A percentile compares a stretch with the other conserved stretches of the same genome.
Conservation (phyloP, 148 eudicot species). For the Polygonum maritimum region DNA sequence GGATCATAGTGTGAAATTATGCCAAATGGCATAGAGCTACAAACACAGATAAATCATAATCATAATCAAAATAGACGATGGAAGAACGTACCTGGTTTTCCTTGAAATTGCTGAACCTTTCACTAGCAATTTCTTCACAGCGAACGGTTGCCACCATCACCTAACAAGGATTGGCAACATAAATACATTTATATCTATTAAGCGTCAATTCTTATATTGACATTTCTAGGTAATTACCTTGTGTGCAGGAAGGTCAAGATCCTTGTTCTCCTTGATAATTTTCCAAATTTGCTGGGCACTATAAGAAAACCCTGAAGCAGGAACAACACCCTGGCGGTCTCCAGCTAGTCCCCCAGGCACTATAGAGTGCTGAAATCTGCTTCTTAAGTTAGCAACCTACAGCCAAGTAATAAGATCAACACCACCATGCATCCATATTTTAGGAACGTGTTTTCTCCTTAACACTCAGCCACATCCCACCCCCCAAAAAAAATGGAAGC, state of each 20-base stretch:
- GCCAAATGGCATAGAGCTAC: neutral
- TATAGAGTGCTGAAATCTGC: constrained; percentile 71
- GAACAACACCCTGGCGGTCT: constrained; percentile 85
- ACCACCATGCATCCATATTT: neutral
- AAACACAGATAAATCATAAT: neutral
- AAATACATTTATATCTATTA: neutral
- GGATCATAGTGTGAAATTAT: neutral
- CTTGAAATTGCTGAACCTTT: constrained; percentile 15
- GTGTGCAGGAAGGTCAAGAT: constrained; percentile 93
- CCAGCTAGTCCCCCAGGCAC: constrained; percentile 99
- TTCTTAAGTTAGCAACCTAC: constrained; percentile 78
- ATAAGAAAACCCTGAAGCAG: constrained; percentile 88
- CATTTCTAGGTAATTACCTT: constrained; percentile 34
- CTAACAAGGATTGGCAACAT: constrained; percentile 9
- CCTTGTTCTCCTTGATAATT: constrained; percentile 79
- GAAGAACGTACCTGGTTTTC: constrained; percentile 45
- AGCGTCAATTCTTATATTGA: neutral
- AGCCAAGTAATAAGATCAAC: neutral
- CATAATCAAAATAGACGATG: neutral
- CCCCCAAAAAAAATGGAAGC: neutral
- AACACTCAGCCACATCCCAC: neutral
- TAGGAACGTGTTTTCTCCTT: neutral
- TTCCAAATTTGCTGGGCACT: constrained; percentile 93
- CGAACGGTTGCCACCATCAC: constrained; percentile 37
- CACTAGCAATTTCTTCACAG: constrained; percentile 33